Evolutionary conservation across 768 basidiomycete species (phyloP).

Genomic region (Tulasnella sp.): DNA sequence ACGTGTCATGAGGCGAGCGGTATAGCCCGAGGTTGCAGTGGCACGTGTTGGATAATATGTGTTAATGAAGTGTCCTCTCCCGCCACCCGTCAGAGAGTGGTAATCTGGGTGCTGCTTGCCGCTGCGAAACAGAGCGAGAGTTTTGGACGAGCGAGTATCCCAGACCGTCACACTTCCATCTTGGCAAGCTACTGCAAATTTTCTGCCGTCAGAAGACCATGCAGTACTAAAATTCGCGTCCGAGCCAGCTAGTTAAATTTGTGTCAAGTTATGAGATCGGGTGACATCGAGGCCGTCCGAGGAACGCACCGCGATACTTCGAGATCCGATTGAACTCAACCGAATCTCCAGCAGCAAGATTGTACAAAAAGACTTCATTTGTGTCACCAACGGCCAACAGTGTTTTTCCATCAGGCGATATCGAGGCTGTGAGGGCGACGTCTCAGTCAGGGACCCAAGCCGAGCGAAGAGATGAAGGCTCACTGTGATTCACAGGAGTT

Average conservation of each 20-base stretch:
- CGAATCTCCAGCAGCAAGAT: slow-evolving; percentile 59
- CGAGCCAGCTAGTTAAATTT: slow-evolving; percentile 14
- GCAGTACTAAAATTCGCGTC: slow-evolving; percentile 76
- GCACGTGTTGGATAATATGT: neutral
- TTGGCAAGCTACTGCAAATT: slow-evolving; percentile 80
- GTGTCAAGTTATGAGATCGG: neutral
- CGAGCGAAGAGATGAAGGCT: slow-evolving; percentile 34
- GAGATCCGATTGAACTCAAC: slow-evolving; percentile 63
- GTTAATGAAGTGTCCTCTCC: neutral
- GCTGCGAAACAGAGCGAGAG: slow-evolving; percentile 19
- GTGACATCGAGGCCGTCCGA: neutral
- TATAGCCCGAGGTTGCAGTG: neutral
- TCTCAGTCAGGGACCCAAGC: slow-evolving; percentile 23
- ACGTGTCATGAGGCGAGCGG: neutral
- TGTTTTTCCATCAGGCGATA: slow-evolving; percentile 83
- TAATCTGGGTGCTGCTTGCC: slow-evolving; percentile 2
- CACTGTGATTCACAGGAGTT: slow-evolving; percentile 79
- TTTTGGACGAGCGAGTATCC: slow-evolving; percentile 43
- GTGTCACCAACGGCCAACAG: slow-evolving; percentile 91
- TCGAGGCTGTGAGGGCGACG: slow-evolving; percentile 56
- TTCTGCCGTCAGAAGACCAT: slow-evolving; percentile 68
- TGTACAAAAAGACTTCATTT: slow-evolving; percentile 76
- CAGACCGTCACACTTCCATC: slow-evolving; percentile 76
- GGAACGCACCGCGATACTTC: slow-evolving; percentile 45
- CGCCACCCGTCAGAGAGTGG: neutral